Percentiles rank a stretch among this genome's conserved stretches.
These are phyloP conservation scores for Ustilago trichophora DNA, from an alignment of 1,284 basidiomycete species.

Conservation along the genomic window DNA sequence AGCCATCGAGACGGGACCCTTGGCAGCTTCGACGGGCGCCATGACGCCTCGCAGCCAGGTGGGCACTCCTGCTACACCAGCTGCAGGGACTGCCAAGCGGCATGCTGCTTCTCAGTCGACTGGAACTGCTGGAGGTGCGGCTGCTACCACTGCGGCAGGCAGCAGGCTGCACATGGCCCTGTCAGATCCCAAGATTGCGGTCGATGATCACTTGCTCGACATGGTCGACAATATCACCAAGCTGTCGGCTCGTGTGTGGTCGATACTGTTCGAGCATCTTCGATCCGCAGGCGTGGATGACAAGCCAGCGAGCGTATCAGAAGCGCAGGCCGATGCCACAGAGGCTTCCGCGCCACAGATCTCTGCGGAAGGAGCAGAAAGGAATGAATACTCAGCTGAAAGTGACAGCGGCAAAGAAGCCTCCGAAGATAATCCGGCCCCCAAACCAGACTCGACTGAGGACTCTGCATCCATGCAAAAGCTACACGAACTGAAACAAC, in stretches of 20 bases:
- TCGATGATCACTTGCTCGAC: conserved; percentile 53
- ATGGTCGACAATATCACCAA: conserved; percentile 57
- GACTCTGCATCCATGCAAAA: conserved; percentile 6
- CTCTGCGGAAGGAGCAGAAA: no score
- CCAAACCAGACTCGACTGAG: background rate
- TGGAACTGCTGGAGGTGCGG: conserved; percentile 9
- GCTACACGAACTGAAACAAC: conserved; percentile 28
- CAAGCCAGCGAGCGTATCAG: background rate
- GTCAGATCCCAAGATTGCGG: conserved; percentile 19
- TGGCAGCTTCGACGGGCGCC: background rate
- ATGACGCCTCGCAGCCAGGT: conserved; percentile 25
- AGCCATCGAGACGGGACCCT: conserved; percentile 3
- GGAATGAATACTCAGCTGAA: no score
- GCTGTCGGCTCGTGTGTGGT: conserved; percentile 53
- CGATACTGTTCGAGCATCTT: conserved; percentile 51
- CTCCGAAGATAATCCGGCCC: background rate
- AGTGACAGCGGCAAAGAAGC: conserved; percentile 12
- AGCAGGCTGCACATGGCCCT: conserved; percentile 21
- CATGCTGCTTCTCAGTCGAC: conserved; percentile 12
- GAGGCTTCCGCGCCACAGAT: no score
- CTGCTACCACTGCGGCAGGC: conserved; percentile 15
- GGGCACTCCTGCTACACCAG: conserved; percentile 21
- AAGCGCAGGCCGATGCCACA: no score
- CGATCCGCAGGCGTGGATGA: conserved; percentile 21
- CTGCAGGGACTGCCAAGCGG: conserved; percentile 8